Evolutionary conservation across 2,329 filamentous ascomycete species (phyloP).

Genomic region (Cytospora leucostoma): DNA sequence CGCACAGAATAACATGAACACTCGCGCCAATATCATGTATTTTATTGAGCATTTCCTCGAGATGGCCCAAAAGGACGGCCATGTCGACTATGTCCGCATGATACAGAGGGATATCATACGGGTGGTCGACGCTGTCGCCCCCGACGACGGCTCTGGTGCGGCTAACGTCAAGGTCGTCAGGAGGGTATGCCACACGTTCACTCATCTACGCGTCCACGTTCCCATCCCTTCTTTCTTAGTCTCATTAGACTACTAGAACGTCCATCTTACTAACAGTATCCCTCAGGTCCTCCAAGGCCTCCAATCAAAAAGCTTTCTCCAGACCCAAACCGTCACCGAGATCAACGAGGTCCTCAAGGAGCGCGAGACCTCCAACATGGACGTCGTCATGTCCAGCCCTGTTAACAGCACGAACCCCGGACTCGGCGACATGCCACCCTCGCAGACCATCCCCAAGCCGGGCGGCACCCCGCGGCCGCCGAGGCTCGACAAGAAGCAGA

Average conservation of each 20-base stretch:
- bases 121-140: conserved; percentile 89
- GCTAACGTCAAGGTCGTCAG: conserved; percentile 93
- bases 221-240: neutral
- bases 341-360: conserved; percentile 83
- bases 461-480: conserved; percentile 33
- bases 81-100: conserved; percentile 86
- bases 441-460: conserved; percentile 43
- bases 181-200: conserved; percentile 55
- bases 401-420: conserved; percentile 42
- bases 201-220: neutral
- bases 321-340: conserved; percentile 72
- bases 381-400: conserved; percentile 56
- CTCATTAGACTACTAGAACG: too few relatives aligned
- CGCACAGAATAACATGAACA: conserved; percentile 87
- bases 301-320: conserved; percentile 70
- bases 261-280: neutral
- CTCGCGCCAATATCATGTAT: conserved; percentile 97
- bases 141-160: conserved; percentile 80
- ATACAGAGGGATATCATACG: conserved; percentile 90
- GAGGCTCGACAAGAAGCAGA: conserved; percentile 77
- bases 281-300: conserved; percentile 67
- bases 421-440: conserved; percentile 44
- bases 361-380: conserved; percentile 66
- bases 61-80: conserved; percentile 72
- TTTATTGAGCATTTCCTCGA: conserved; percentile 96